Evolutionary conservation across 345 rosid species (phyloP), one percentile per base, ranked within the genome.

Genomic region (Ceriops decandra): DNA sequence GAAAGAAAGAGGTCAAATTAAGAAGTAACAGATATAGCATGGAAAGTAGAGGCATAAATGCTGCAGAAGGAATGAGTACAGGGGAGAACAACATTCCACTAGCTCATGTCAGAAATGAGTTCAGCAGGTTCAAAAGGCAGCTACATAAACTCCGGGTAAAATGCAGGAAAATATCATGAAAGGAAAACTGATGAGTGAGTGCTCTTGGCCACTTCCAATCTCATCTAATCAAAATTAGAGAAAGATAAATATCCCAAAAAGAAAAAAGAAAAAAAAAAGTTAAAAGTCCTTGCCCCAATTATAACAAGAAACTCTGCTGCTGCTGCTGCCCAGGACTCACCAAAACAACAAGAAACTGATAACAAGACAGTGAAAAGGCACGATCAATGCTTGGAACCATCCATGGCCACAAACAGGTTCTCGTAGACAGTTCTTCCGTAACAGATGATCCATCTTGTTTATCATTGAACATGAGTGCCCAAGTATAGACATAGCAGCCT

Each of bases 161-260:
- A 6, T 32, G 61, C 62, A 36, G 35, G 62, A 16, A 58, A 56
- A 52, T 27, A 33, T 26, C 36, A 53, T 9, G 19, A 19, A 46
- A 66, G 54, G 69, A 71, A 63, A 79, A 68, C 66, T 52, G 79
- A 75, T 68, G 81, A 74, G 82, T 42, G 67, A 75, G 83, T 85
- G 83, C 80, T 81, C 74, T 33, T 62, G 76, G 78, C 86, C 85
- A 64, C 86, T 74, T 66, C 86, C 75, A 70, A 73, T 21, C 85
- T 58, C 86, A 85, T 79, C 84, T 46, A 58, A 60, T 49, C 72
- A 56, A 62, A 57, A 77, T 62, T 30, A 74, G 24, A 53, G n/a
- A 64, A 57, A 36, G 63, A 76, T 52, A 67, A 60, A 52, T 63
- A 47, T 68, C 60, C 60, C 56, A 6, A 52, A 52, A 52, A 28